These are phyloP conservation scores for Verticillium klebahnii DNA, from an alignment of 2,329 filamentous ascomycete species.

Conservation along the genomic window DNA sequence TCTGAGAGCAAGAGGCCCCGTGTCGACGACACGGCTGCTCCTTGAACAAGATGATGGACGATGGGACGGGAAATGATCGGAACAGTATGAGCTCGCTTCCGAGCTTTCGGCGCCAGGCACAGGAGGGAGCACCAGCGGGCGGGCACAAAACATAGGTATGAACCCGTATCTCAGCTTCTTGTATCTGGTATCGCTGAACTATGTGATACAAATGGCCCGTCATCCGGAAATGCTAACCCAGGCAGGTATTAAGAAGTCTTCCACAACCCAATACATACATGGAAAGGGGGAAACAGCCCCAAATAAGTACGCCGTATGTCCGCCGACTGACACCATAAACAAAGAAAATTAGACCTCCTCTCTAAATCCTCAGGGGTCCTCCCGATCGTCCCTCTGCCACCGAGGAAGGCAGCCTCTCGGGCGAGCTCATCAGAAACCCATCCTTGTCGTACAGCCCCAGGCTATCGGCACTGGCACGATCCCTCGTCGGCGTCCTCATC, in stretches of 20 bases:
- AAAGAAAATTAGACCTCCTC: background rate
- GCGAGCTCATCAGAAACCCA: slow-evolving; percentile 39
- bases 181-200: background rate
- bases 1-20: slow-evolving; percentile 43
- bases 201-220: background rate
- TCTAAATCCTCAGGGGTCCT: slow-evolving; percentile 22
- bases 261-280: background rate
- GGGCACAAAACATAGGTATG: background rate
- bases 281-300: background rate
- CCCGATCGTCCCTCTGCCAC: slow-evolving; percentile 5
- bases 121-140: background rate
- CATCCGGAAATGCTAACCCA: background rate
- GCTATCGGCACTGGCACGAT: slow-evolving; percentile 30
- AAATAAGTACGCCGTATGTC: background rate
- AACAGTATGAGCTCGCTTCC: too few relatives aligned
- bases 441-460: slow-evolving; percentile 40
- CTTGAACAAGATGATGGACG: background rate
- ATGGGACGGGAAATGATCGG: too few relatives aligned
- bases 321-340: background rate
- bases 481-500: slow-evolving; percentile 9
- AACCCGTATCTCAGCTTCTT: background rate
- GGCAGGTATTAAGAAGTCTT: background rate
- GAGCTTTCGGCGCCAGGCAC: background rate
- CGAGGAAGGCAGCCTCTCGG: slow-evolving; percentile 23
- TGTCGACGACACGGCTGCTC: slow-evolving; percentile 25